Evolutionary conservation across 2,329 filamentous ascomycete genomes (phyloP), one percentile per base, ranked within the genome.

Genomic region (Sporothrix variecibatus): DNA sequence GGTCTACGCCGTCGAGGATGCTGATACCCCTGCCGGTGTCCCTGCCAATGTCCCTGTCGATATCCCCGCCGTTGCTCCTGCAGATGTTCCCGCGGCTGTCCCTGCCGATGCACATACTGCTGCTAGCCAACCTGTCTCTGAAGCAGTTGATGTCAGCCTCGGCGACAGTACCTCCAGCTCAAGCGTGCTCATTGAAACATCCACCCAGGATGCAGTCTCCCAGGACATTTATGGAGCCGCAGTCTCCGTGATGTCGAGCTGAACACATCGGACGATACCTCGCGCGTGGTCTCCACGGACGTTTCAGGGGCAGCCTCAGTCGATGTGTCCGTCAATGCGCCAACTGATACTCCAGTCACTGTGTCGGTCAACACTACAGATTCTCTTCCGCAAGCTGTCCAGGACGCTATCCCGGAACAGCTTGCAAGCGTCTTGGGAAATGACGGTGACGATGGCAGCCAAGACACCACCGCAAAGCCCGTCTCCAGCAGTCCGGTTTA

Each of bases 361-460:
- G 46, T 9, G 26, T 34, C 67, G 1, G 28, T 53, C 20, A 23
- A 69, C 15, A 17, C 67, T 8, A 26, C 46, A 8, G 20, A 26
- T 3, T 2, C 31, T 15, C 17, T n/a, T 64, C 7, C 28, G 8
- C 28, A 23, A 2, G 12, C 53, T 2, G 15, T 31, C 12, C 31
- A 40, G 4, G 65, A 65, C n/a, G 53, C 62, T 28, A 67, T 67
- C 34, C 15, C 67, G 17, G 51, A 70, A 17, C 65, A 73, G 34
- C 43, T 74, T n/a, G 46, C 43, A 17, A 67, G 56, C 31, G 53
- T 58, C 34, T 31, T 31, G 4, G 31, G 56, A 31, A 7, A 20
- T 12, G 62, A 60, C n/a, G 20, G 28, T 8, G 17, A 53, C 23
- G 38, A 31, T 40, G 26, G 46, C 28, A n/a, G 26, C 26, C 9